Evolutionary conservation across 345 rosid species (phyloP).

Genomic region (Salix dunnii): DNA sequence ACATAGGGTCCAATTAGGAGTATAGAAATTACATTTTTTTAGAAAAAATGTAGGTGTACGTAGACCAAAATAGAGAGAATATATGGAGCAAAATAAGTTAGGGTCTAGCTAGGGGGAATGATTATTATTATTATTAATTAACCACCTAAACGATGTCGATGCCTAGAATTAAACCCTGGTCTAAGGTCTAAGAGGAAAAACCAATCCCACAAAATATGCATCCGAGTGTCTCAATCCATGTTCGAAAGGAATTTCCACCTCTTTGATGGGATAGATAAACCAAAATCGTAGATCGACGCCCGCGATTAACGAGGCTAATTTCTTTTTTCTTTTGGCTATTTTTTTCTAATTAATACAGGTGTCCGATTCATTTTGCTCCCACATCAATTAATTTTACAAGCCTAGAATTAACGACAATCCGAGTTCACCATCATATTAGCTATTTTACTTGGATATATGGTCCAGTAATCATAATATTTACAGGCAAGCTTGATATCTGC

Average conservation of each 20-base stretch:
- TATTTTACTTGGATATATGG: background rate
- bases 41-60: background rate
- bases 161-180: constrained; percentile 1
- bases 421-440: no score
- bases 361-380: no score
- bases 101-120: background rate
- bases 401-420: no score
- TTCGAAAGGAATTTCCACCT: background rate
- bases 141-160: background rate
- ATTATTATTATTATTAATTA: no score
- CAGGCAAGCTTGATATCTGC: background rate
- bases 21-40: background rate
- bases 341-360: no score
- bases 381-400: no score
- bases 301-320: background rate
- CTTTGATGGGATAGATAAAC: background rate
- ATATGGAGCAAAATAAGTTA: background rate
- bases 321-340: background rate
- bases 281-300: background rate
- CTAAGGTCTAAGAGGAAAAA: constrained; percentile 1
- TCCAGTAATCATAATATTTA: background rate
- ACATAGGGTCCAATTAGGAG: background rate
- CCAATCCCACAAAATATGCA: background rate
- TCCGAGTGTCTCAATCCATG: background rate
- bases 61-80: background rate